Base-by-base conservation (phyloP, 139 green algal genomes). In the Ettlia oleoabundans region DNA sequence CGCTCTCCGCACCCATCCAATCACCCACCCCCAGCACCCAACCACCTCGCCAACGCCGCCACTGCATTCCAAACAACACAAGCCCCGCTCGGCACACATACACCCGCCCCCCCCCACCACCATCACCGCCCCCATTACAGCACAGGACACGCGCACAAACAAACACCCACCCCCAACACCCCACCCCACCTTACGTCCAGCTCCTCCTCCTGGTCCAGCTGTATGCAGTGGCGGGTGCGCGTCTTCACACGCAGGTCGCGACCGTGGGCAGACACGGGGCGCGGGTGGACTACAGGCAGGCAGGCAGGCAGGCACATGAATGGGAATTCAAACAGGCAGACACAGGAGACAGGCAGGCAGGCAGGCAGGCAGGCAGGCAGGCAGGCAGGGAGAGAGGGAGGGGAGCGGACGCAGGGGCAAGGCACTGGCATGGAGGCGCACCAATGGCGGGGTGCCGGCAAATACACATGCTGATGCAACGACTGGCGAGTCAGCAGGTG, bases 201-300 rank as follows among this genome's bases (percentile, higher is more conserved):
- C 53, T 85, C 82, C 35, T 87, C 79, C n/a, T 88, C 70, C 15
- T 58, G 47, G 70, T 83, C 87, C 42, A 86, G 30, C n/a, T 76
- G 42, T 19, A 90, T 87, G 55, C 43, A 68, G 64, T 67, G 26
- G 9, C 47, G 67, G 2, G 62, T 71, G 61, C 82, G 80, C 24
- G 78, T 75, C 52, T 79, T 80, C 15, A 76, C 76, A 33, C 84
- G 76, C 61, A 86, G 21, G 41, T 80, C 69, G 0, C 80, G 32
- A 38, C 61, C 69, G 9, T 55, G 37, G 8, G 32, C 55, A 18
- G 55, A 53, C 55, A 61, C 24, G 26, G 74, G 37, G 47, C 74
- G 74, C 55, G 74, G n/a, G 72, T 79, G 72, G 33, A 80, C 69
- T 82, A 78, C 55, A 70, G 22, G 26, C 28, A 15, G 28, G 40